A percentile compares a stretch with the other conserved stretches of the same genome.
Conservation (phyloP, 2,329 filamentous ascomycete species). For the Grosmannia serpens region DNA sequence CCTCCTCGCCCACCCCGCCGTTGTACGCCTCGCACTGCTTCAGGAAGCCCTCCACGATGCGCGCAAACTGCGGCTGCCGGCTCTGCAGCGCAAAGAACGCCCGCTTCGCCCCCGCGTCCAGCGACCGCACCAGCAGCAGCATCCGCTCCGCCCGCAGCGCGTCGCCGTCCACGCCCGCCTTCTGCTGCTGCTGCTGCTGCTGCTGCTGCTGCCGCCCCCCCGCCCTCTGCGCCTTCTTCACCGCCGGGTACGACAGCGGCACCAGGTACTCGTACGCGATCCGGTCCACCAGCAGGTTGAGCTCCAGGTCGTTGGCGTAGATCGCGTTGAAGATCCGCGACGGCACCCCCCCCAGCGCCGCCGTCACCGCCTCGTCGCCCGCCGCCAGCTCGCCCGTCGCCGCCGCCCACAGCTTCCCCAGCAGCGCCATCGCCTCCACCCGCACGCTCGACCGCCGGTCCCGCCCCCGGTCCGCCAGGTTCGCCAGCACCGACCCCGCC, state of each 20-base stretch:
- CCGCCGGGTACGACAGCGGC: slow-evolving; percentile 74
- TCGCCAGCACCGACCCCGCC: slow-evolving; percentile 65
- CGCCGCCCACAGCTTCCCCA: slow-evolving; percentile 88
- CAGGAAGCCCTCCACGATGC: slow-evolving; percentile 64
- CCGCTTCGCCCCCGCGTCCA: slow-evolving; percentile 67
- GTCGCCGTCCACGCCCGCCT: slow-evolving; percentile 48
- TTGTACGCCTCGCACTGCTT: slow-evolving; percentile 83
- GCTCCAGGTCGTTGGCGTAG: slow-evolving; percentile 80
- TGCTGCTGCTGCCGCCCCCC: slow-evolving; percentile 26
- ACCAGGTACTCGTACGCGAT: slow-evolving; percentile 80
- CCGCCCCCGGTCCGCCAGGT: slow-evolving; percentile 76
- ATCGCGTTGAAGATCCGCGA: slow-evolving; percentile 76
- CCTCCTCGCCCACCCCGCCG: slow-evolving; percentile 67
- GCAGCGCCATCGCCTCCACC: slow-evolving; percentile 72
- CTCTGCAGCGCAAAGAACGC: slow-evolving; percentile 82
- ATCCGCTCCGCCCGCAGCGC: slow-evolving; percentile 75
- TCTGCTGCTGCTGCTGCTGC: not conserved
- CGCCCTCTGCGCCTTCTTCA: slow-evolving; percentile 52
- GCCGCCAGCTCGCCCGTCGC: slow-evolving; percentile 76
- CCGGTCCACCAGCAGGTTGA: slow-evolving; percentile 73
- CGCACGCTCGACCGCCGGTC: slow-evolving; percentile 76
- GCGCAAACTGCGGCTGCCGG: slow-evolving; percentile 63
- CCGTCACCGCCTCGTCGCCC: slow-evolving; percentile 63
- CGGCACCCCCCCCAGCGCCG: slow-evolving; percentile 71
- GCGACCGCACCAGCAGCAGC: slow-evolving; percentile 64